Evolutionary conservation across 371 early-diverging fungal genomes (phyloP), one percentile per base, ranked within the genome.

Genomic region (Blastocladiella emersonii): DNA sequence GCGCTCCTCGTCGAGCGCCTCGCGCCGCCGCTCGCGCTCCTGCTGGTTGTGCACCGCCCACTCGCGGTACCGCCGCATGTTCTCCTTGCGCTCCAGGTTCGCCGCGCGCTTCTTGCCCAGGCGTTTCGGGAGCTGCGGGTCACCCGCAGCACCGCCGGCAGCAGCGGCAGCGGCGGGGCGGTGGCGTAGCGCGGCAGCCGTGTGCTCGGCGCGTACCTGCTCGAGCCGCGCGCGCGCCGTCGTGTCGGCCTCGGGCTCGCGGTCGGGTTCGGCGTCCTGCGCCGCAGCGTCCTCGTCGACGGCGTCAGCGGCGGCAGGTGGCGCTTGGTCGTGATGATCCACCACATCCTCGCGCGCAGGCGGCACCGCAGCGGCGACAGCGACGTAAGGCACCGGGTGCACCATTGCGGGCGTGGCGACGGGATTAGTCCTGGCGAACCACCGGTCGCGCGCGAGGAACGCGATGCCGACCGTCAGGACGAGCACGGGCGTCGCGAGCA

Each of bases 41-140:
- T 44, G 45, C 45, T 44, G 45, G 19, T 12, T 3, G 3, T 3
- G 13, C 53, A 51, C 53, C 12, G 7, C 13, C 53, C 53, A 51
- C 53, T 51, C 53, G 27, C 53, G 53, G 17, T 51, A 30, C 53
- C 53, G 53, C 53, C 53, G 53, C 53, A 51, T 12, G 53, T 51
- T 51, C 19, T 51, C 53, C 27, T 30, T 27, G 15, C 27, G 27
- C 32, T 51, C 53, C 30, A 30, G 12, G 19, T 30, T 51, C 30
- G 30, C 30, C 2, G 53, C 53, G 15, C 30, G 27, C 23, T 51
- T 51, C 32, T 51, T 51, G 32, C 53, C 53, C 30, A 51, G 30
- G 53, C 53, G 30, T 1, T 51, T 30, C 15, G 53, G 27, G 32
- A 51, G 32, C 32, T 51, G 15, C 17, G 32, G 13, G 32, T 3